Base-by-base conservation (phyloP, 345 rosid species). In the Euphorbia pulcherrima region DNA sequence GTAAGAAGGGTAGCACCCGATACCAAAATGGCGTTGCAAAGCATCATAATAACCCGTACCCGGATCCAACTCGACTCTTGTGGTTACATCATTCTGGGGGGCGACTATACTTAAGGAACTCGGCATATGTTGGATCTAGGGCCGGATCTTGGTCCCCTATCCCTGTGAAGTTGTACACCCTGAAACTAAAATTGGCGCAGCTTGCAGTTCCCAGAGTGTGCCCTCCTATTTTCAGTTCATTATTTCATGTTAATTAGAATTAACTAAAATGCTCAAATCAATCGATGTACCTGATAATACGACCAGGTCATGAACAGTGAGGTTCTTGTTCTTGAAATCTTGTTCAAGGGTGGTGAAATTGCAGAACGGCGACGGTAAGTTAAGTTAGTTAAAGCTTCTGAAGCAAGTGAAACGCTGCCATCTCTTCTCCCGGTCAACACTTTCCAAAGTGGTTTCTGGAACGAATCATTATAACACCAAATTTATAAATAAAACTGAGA, bases 401-500 rank as follows among this genome's bases (percentile, higher is more conserved):
- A 68, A 30, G 70, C 68, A 16, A 54, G 69, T 0, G 95, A 87
- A 29, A 86, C 72, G 2, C 33, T 79, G 46, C 96, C 92, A 10
- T 90, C 92, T 83, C 89, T 83, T 77, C 92, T 79, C 3, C 92
- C 96, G 0, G 96, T 87, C n/a, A 73, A 82, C 58, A 87, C 96
- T 80, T 84, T 80, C 96, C 90, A 87, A 18, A 75, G 9, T 37
- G 84, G 75, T 44, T 64, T 79, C 30, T 78, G 68, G 56, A 80
- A 83, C 90, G 76, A 44, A 23, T 1, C n/a, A n/a, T n/a, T n/a
- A n/a, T n/a, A n/a, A n/a, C n/a, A n/a, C n/a, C n/a, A n/a, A n/a
- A n/a, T n/a, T n/a, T n/a, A n/a, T n/a, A n/a, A n/a, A n/a, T n/a
- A n/a, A n/a, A n/a, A n/a, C n/a, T n/a, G n/a, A n/a, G n/a, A n/a